Base-by-base conservation (phyloP, 2,329 filamentous ascomycete genomes). In the Exserohilum turcica region DNA sequence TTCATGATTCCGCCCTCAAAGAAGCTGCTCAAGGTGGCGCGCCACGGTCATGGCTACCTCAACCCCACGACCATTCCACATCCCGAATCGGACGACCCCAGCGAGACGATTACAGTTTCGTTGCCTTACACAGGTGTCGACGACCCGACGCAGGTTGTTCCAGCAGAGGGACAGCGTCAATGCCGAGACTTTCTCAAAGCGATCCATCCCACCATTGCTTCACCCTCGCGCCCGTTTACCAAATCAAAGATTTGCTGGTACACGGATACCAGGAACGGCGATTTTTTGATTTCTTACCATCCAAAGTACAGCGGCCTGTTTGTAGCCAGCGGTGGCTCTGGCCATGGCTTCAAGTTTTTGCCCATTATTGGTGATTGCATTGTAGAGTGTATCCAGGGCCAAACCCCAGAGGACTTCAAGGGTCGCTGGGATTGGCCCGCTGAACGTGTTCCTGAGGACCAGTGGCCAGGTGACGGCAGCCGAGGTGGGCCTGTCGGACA, bases 1-100 rank as follows among this genome's bases (percentile, higher is more conserved):
- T 93, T 92, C 78, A 81, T 90, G 70, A 89, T 92, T 57, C 88
- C 89, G 3, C 89, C 90, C 0, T 75, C 71, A 1, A 63, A 72
- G 19, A 64, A 70, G 21, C 56, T 74, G 6, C 70, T 82, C 39
- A 82, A 82, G 64, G 66, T 82, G 35, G 80, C 79, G 5, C 71
- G 79, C n/a, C 79, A 82, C 57, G 75, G 74, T 56, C 78, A 80
- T 62, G 80, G 80, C 48, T 82, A 82, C 60, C 66, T 71, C 12
- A 82, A 82, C 59, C 77, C 77, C 0, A 72, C 69, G 21, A 73
- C 60, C 3, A 79, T 82, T 52, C 73, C 77, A 9, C 74, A 82
- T 56, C 79, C 79, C 0, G 79, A 81, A 42, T 67, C 66, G 12
- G 66, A 73, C 28, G 57, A 66, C 21, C 59, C 66, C 1, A 61